Evolutionary conservation across 2,329 filamentous ascomycete genomes (phyloP).

Genomic region (Aspergillus ruber): DNA sequence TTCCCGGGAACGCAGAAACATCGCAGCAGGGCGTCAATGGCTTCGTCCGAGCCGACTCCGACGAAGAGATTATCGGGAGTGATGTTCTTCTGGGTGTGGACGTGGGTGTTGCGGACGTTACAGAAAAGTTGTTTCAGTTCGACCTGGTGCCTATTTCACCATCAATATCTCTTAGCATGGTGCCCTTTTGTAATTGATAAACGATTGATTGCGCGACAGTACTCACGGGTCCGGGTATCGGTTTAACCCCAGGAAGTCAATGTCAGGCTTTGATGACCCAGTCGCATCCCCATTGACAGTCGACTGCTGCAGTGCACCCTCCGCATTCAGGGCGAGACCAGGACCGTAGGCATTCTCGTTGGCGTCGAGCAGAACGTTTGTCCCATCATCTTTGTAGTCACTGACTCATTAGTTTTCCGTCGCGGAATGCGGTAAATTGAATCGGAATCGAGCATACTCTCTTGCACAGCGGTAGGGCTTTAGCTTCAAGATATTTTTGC

Average conservation of each 20-base stretch:
- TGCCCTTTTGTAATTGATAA: neutral
- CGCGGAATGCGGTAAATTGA: constrained; percentile 5
- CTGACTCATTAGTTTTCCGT: constrained; percentile 43
- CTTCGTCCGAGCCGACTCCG: constrained; percentile 93
- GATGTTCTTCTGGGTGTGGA: constrained; percentile 67
- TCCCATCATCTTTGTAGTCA: constrained; percentile 98
- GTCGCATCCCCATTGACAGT: constrained; percentile 32
- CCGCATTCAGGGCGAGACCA: constrained; percentile 52
- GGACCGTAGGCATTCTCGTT: constrained; percentile 97
- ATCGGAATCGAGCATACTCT: constrained; percentile 56
- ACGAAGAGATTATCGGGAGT: constrained; percentile 83
- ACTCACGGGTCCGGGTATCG: constrained; percentile 81
- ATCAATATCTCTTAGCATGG: neutral
- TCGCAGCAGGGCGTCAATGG: constrained; percentile 86
- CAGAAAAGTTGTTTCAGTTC: constrained; percentile 83
- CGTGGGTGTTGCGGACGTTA: constrained; percentile 73
- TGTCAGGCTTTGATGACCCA: constrained; percentile 46
- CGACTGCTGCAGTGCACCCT: constrained; percentile 44
- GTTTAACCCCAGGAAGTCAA: constrained; percentile 78
- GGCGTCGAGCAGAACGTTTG: constrained; percentile 90
- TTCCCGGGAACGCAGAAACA: constrained; percentile 84
- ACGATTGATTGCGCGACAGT: neutral
- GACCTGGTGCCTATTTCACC: constrained; percentile 60
- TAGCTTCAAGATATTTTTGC: constrained; percentile 68
- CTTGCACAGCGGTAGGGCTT: constrained; percentile 75